Conservation (phyloP, 169 alveolate species). For the Cryptosporidium xiaoi region DNA sequence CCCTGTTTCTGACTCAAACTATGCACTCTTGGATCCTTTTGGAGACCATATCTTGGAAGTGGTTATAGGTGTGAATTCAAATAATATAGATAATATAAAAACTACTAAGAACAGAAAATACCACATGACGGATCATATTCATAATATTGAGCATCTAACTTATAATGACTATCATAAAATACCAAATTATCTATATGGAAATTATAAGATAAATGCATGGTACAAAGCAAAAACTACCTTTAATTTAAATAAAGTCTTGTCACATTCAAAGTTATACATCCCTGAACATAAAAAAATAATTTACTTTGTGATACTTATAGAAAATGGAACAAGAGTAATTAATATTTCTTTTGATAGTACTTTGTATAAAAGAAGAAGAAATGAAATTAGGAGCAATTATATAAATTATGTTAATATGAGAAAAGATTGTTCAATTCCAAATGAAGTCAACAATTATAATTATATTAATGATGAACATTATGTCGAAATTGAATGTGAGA, state of each 20-base stretch:
- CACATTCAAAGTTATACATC: constrained; percentile 35
- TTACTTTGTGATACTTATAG: constrained; percentile 32
- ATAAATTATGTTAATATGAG: background rate
- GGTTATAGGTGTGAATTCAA: constrained; percentile 28
- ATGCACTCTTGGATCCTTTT: constrained; percentile 53
- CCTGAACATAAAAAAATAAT: constrained; percentile 30
- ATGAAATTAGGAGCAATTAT: constrained; percentile 10
- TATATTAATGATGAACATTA: background rate
- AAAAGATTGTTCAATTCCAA: background rate
- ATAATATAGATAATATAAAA: background rate
- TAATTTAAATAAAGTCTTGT: constrained; percentile 24
- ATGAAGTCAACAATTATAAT: background rate
- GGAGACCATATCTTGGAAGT: constrained; percentile 49
- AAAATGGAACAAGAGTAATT: constrained; percentile 57
- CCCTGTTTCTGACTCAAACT: constrained; percentile 30
- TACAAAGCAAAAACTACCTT: background rate
- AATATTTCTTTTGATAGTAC: constrained; percentile 48
- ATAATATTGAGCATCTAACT: background rate
- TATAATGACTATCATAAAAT: constrained; percentile 7
- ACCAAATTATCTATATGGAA: constrained; percentile 26
- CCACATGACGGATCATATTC: background rate
- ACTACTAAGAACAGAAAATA: background rate
- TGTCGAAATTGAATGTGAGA: background rate
- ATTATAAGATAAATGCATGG: constrained; percentile 22
- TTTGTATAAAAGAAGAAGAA: constrained; percentile 27